Base-by-base conservation (phyloP, 2,329 filamentous ascomycete species). In the Alternaria incomplexa region DNA sequence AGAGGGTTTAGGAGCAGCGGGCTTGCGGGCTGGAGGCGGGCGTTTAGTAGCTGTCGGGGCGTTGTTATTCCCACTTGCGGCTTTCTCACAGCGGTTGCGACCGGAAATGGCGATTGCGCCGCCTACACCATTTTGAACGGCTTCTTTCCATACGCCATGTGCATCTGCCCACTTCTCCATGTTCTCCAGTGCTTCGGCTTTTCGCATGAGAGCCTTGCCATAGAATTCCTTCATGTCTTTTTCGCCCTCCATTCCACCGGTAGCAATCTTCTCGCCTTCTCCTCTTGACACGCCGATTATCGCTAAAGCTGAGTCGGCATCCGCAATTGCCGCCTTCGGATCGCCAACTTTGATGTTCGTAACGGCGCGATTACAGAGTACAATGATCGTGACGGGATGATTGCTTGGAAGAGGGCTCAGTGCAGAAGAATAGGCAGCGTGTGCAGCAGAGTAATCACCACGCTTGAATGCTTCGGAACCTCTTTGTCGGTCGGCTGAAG, bases 101-200 rank as follows among this genome's bases (percentile, higher is more conserved):
- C 95, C 96, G 70, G 94, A 91, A 44, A 93, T 91, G 55, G 93
- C 93, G 9, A 91, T 91, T 8, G 91, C 85, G 8, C 93, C 95
- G n/a, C 96, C 95, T 15, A 96, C 88, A 5, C 94, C 93, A 25
- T 88, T 88, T 80, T 96, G 91, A 1, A 98, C 91, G 32, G 93
- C 94, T 58, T 87, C 83, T 72, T 90, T 89, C 96, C 96, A 99
- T 0, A 92, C 89, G 2, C 84, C 82, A 0, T 89, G 89, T 1
- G 96, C 96, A 54, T 98, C 95, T 3, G 83, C 81, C 95, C 95
- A 99, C 77, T 91, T 93, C 82, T 99, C 96, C 85, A 99, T 91
- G 76, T 97, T 91, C 79, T 99, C 96, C 8, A 98, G 85, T 1
- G 93, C 96, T 81, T 99, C 96, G 1, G 96, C 96, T 83, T 98